Conservation (phyloP, 257 asterid species). For the Voacanga thouarsii region DNA sequence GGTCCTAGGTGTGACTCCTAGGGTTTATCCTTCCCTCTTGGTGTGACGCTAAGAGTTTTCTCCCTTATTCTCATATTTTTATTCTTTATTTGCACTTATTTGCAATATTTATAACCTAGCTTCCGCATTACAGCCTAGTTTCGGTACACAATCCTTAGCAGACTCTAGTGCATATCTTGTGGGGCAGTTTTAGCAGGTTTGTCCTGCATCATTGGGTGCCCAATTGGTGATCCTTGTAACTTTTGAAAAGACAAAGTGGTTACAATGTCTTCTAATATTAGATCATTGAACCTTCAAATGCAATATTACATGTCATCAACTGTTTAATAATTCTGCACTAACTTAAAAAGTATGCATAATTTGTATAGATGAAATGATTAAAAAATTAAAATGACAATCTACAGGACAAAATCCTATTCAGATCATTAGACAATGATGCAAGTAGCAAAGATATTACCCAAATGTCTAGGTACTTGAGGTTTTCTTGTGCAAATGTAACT, state of each 20-base stretch:
- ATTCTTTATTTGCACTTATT: too few species aligned
- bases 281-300: background rate
- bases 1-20: too few species aligned
- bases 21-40: too few species aligned
- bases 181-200: too few species aligned
- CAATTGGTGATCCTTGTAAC: background rate
- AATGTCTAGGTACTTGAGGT: slow-evolving; percentile 70
- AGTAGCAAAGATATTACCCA: slow-evolving; percentile 52
- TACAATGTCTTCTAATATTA: background rate
- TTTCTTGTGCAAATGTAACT: slow-evolving; percentile 71
- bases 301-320: background rate
- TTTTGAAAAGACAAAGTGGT: background rate
- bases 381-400: background rate
- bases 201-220: too few species aligned
- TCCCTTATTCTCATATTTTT: too few species aligned
- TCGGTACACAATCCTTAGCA: too few species aligned
- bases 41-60: too few species aligned
- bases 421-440: slow-evolving; percentile 16
- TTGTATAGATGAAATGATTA: background rate
- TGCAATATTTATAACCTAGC: too few species aligned
- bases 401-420: background rate
- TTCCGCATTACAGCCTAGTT: too few species aligned
- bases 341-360: background rate
- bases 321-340: background rate
- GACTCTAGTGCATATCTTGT: too few species aligned